A percentile compares a stretch with the other conserved stretches of the same genome.
Evolutionary conservation across 768 basidiomycete species (phyloP).

Genomic region (Vararia minispora): DNA sequence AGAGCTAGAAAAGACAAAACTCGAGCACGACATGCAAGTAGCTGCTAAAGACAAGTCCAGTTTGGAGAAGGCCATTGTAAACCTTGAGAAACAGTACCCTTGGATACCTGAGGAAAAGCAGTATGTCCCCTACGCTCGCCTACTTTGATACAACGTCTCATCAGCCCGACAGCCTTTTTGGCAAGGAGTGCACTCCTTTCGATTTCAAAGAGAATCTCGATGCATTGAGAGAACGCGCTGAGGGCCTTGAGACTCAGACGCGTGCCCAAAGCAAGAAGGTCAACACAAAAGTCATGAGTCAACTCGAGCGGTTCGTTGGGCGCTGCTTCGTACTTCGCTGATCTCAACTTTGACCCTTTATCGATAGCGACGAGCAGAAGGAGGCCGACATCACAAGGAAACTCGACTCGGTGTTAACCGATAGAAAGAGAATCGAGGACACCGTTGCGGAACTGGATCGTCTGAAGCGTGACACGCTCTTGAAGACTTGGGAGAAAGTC

Average conservation of each 20-base stretch:
- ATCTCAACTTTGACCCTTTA: conserved; percentile 3
- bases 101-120: conserved; percentile 87
- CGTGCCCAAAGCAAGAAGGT: conserved; percentile 91
- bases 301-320: conserved; percentile 77
- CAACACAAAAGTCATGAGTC: conserved; percentile 90
- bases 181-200: conserved; percentile 68
- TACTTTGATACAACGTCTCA: conserved; percentile 3
- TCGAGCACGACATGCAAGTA: conserved; percentile 58
- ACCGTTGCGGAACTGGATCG: conserved; percentile 89
- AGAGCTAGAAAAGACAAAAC: conserved; percentile 51
- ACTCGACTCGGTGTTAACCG: conserved; percentile 77
- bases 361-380: conserved; percentile 79
- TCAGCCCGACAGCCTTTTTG: conserved; percentile 56
- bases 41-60: conserved; percentile 55
- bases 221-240: conserved; percentile 48
- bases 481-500: conserved; percentile 95
- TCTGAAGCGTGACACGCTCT: conserved; percentile 88
- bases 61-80: conserved; percentile 38
- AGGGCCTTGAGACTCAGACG: conserved; percentile 67
- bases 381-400: conserved; percentile 82
- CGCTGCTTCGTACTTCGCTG: neutral
- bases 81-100: conserved; percentile 70
- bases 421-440: conserved; percentile 90
- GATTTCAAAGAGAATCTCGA: conserved; percentile 68
- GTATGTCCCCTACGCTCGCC: conserved; percentile 35